Evolutionary conservation across 2,329 filamentous ascomycete genomes (phyloP), one percentile per base, ranked within the genome.

Genomic region (Simplicillium aogashimaense): DNA sequence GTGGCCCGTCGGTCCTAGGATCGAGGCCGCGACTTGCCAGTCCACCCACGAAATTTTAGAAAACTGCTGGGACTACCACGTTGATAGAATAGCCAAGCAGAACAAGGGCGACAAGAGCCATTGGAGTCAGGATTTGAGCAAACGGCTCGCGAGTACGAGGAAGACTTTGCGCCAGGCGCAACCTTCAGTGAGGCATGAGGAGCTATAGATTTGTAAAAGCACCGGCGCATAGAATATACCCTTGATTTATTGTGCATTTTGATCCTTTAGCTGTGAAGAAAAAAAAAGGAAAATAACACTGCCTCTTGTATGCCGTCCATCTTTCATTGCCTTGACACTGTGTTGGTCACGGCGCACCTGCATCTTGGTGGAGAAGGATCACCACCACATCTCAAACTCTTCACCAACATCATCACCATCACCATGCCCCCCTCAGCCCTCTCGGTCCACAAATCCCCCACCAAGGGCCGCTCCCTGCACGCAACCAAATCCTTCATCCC

Each of bases 1-100:
- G 45, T 82, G 76, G 76, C 76, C 76, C 0, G 61, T 47, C 16
- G 50, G 47, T 15, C 46, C 51, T 4, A 58, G 58, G 37, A 49
- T 54, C 31, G 54, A 54, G 17, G 61, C 65, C 15, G 49, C 50
- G 41, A 47, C 56, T 36, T 74, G 68, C 35, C 54, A 47, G 13
- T 53, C 48, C 3, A 58, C 52, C 12, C 44, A 46, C 14, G 50
- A 46, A 13, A 55, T 59, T 18, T 60, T 58, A 2, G 71, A 76
- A 43, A 73, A 70, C 32, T 80, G 77, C 53, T 78, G 74, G 76
- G 74, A 76, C 48, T 72, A 71, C 52, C 66, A 74, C 42, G 60
- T 76, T 5, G 59, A 56, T 35, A 49, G 51, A 38, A 58, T 71
- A 35, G 56, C 56, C 46, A 57, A 58, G 52, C 49, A 52, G 37